phyloP scores from a whole-genome alignment of 1,284 basidiomycete species.

The Rhizopogon hawkerae region DNA sequence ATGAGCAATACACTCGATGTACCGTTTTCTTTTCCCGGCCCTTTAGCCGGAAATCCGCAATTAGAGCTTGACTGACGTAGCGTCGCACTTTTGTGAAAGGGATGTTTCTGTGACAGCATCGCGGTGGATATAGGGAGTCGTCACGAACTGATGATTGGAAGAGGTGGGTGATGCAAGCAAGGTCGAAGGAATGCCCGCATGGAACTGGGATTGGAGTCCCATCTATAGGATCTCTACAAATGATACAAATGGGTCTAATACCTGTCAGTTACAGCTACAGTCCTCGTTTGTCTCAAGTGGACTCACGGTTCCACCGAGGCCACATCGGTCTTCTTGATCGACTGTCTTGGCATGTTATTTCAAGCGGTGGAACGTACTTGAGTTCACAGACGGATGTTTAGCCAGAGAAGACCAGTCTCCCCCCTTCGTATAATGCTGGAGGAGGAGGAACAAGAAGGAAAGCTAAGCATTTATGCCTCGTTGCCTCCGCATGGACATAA shows the following conservation, averaged over 20 bases:
- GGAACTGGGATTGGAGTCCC: background rate
- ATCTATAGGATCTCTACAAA: background rate
- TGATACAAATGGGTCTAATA: background rate
- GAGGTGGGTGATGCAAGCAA: constrained; percentile 2
- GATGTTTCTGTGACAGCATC: constrained; percentile 1
- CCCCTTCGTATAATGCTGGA: background rate
- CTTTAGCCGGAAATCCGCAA: background rate
- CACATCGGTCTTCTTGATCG: background rate
- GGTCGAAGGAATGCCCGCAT: background rate
- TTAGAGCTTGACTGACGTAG: constrained; percentile 1
- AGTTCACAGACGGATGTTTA: background rate
- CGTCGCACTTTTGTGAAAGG: constrained; percentile 2
- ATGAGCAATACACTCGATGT: background rate
- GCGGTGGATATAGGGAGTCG: constrained; percentile 1
- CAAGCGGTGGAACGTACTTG: background rate
- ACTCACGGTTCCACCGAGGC: constrained; percentile 1
- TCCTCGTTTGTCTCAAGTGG: background rate
- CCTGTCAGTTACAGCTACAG: background rate
- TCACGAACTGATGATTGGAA: background rate
- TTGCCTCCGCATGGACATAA: constrained; percentile 1
- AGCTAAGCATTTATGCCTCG: background rate
- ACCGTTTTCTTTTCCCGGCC: constrained; percentile 1
- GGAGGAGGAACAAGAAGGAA: background rate
- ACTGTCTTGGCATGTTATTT: background rate
- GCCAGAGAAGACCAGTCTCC: background rate